Percentiles rank a stretch among this genome's conserved stretches.
These are phyloP conservation scores for Cryptosporidium parvum DNA, from an alignment of 169 alveolate species.

Conservation along the genomic window DNA sequence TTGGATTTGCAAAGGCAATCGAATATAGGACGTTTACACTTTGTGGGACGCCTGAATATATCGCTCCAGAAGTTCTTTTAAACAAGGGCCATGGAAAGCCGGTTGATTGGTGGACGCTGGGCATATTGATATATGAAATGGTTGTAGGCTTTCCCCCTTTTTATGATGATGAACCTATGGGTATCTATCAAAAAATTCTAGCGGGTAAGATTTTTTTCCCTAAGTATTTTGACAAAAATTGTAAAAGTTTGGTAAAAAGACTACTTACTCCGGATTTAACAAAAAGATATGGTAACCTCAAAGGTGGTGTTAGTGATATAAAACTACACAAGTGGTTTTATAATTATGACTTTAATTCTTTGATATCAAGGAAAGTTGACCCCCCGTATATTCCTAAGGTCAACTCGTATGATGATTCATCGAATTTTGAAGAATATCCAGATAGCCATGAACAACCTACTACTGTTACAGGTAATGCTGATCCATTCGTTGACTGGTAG, in stretches of 20 bases:
- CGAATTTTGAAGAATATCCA: constrained; percentile 88
- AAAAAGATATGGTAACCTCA: constrained; percentile 95
- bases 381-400: constrained; percentile 89
- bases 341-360: constrained; percentile 85
- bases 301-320: constrained; percentile 94
- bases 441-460: constrained; percentile 88
- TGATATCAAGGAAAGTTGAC: constrained; percentile 83
- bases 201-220: constrained; percentile 96
- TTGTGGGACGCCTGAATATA: constrained; percentile 99
- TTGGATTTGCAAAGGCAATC: constrained; percentile 99
- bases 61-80: constrained; percentile 99
- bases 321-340: constrained; percentile 91
- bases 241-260: constrained; percentile 91
- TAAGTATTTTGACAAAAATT: constrained; percentile 89
- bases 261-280: constrained; percentile 93
- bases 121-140: constrained; percentile 97
- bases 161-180: constrained; percentile 97
- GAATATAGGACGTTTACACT: constrained; percentile 97
- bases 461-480: constrained; percentile 84
- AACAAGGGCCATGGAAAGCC: constrained; percentile 96
- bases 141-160: constrained; percentile 98
- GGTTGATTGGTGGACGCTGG: constrained; percentile 99
- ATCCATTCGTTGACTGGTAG: constrained; percentile 91
- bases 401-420: constrained; percentile 81
- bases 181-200: constrained; percentile 95